Conservation (phyloP, 441 rosid species). For the Gossypium gossypioides region DNA sequence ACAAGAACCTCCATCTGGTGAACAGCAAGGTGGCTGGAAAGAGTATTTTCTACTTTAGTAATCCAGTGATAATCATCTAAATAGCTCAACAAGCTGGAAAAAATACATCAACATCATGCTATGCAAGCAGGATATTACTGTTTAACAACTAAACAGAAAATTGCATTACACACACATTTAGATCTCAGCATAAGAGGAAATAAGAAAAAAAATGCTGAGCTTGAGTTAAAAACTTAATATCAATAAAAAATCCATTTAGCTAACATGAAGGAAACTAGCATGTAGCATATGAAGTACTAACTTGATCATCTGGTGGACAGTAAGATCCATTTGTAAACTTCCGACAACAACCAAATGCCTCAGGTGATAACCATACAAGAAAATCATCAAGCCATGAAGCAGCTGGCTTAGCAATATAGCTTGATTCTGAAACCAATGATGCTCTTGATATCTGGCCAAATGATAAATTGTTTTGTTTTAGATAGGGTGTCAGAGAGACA, state of each 20-base stretch:
- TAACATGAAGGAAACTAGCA: background rate
- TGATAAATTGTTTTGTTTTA: background rate
- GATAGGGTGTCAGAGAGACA: background rate
- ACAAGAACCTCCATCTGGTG: conserved; percentile 55
- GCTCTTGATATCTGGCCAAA: conserved; percentile 59
- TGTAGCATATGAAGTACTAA: conserved; percentile 9
- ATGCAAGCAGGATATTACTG: conserved; percentile 6
- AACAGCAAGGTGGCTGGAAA: conserved; percentile 85
- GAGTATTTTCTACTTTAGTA: conserved; percentile 9
- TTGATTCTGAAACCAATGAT: conserved; percentile 65
- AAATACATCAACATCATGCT: conserved; percentile 8
- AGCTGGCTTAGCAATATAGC: conserved; percentile 95
- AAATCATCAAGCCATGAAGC: conserved; percentile 99
- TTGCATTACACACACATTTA: background rate
- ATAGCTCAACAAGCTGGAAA: background rate
- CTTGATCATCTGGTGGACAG: conserved; percentile 98
- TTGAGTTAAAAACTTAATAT: background rate
- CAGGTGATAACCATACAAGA: conserved; percentile 97
- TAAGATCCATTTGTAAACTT: conserved; percentile 86
- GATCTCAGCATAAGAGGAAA: background rate
- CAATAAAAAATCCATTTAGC: background rate
- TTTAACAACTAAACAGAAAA: conserved; percentile 5
- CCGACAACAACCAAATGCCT: conserved; percentile 97
- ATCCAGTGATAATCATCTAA: conserved; percentile 6
- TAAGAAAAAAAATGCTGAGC: background rate